phyloP scores from a whole-genome alignment of 1,284 basidiomycete genomes.

The Ceratorhiza oryzae-sativae region DNA sequence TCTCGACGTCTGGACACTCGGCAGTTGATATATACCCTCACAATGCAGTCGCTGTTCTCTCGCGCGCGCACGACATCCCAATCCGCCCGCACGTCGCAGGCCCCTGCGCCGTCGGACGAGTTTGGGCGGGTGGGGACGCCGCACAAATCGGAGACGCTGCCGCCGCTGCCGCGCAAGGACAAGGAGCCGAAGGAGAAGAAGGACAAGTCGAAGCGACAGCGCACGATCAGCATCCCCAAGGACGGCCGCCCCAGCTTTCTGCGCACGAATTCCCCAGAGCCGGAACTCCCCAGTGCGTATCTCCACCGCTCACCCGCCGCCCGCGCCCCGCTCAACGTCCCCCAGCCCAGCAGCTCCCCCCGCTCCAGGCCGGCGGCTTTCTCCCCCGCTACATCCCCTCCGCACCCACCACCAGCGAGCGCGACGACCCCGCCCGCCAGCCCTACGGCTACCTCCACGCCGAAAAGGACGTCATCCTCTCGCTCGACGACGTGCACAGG shows the following conservation, averaged over 20 bases:
- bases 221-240: slow-evolving; percentile 36
- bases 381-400: slow-evolving; percentile 60
- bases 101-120: slow-evolving; percentile 59
- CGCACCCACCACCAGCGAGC: slow-evolving; percentile 36
- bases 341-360: slow-evolving; percentile 47
- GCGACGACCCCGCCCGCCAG: slow-evolving; percentile 37
- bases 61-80: slow-evolving; percentile 34
- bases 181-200: slow-evolving; percentile 62
- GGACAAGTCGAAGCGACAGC: slow-evolving; percentile 51
- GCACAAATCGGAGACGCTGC: slow-evolving; percentile 55
- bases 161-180: slow-evolving; percentile 49
- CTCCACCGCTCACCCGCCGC: too few relatives aligned
- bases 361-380: slow-evolving; percentile 66
- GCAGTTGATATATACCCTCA: neutral
- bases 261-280: slow-evolving; percentile 6
- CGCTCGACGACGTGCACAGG: slow-evolving; percentile 73
- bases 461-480: slow-evolving; percentile 74
- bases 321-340: too few relatives aligned
- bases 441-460: slow-evolving; percentile 74
- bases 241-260: slow-evolving; percentile 32
- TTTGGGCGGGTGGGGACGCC: slow-evolving; percentile 62
- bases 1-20: slow-evolving; percentile 18
- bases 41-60: slow-evolving; percentile 36
- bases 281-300: slow-evolving; percentile 19
- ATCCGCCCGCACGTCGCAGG: slow-evolving; percentile 3